phyloP scores from a whole-genome alignment of 202 grass and related monocot species.

The Schoenoplectus triqueter region DNA sequence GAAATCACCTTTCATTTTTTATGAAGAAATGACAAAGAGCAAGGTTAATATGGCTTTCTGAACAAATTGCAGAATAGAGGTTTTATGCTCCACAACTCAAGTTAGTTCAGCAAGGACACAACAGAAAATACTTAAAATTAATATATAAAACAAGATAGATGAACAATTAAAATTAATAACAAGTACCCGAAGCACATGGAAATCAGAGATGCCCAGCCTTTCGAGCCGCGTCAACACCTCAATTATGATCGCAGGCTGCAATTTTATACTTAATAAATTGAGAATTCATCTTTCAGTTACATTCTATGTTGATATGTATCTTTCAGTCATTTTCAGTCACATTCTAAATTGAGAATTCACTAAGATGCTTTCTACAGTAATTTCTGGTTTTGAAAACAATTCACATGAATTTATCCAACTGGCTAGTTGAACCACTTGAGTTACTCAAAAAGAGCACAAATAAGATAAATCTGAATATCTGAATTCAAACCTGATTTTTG shows the following conservation, averaged over 20 bases:
- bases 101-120: neutral
- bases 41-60: neutral
- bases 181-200: neutral
- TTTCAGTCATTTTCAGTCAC: neutral
- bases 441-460: neutral
- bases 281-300: neutral
- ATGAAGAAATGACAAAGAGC: neutral
- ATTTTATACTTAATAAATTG: neutral
- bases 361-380: neutral
- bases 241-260: neutral
- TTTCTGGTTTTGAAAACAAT: neutral
- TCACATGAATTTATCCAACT: neutral
- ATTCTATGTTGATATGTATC: neutral
- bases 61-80: neutral
- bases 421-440: neutral
- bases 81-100: neutral
- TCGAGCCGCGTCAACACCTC: neutral
- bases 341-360: neutral
- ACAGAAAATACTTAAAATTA: neutral
- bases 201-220: neutral
- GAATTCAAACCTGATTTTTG: neutral
- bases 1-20: too few species aligned
- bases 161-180: neutral
- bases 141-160: neutral
- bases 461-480: neutral